A percentile compares a stretch with the other conserved stretches of the same genome.
Evolutionary conservation across 163 green algal species (phyloP).

Genomic region (Scenedesmus sp.): DNA sequence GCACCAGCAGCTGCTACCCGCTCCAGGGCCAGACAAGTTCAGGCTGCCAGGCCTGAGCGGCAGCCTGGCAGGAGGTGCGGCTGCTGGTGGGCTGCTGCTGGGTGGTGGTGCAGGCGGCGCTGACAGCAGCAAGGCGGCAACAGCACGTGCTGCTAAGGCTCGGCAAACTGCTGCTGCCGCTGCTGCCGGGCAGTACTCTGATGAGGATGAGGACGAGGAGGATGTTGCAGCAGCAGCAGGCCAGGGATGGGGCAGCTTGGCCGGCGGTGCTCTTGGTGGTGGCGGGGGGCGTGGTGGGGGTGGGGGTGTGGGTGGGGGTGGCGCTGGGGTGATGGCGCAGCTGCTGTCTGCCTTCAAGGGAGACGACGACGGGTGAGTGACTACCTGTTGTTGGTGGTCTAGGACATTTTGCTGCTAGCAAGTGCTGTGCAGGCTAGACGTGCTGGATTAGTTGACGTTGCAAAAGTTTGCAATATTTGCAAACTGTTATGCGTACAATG

Average conservation of each 20-base stretch:
- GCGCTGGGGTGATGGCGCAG: not conserved
- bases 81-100: not conserved
- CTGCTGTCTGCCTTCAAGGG: slow-evolving; percentile 10
- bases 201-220: not conserved
- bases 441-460: too few species aligned
- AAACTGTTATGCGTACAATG: too few species aligned
- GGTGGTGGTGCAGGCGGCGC: too few species aligned
- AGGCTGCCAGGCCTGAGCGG: not conserved
- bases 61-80: not conserved
- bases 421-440: too few species aligned
- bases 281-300: not conserved
- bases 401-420: too few species aligned
- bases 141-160: not conserved
- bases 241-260: not conserved
- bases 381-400: not conserved
- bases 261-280: not conserved
- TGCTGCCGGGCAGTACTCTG: not conserved
- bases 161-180: not conserved
- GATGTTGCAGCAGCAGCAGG: not conserved
- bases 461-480: too few species aligned
- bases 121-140: not conserved
- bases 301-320: not conserved
- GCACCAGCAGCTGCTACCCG: not conserved
- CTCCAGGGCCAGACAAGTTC: not conserved
- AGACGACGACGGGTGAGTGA: not conserved